Evolutionary conservation across 352 stramenopile species (phyloP).

Genomic region (Phytophthora foliorum): DNA sequence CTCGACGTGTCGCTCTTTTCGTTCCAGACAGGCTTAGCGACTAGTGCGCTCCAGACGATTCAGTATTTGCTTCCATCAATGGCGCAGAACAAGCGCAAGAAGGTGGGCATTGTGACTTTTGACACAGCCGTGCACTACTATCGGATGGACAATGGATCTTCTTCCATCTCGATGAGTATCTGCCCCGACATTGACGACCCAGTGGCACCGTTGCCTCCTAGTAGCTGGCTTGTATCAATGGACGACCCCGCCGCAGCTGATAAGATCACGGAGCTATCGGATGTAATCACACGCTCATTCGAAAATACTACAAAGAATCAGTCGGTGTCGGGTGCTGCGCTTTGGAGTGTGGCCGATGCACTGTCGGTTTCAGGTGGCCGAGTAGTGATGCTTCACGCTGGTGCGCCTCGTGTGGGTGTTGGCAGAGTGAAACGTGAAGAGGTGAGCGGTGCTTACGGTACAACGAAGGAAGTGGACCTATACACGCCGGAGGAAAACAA

Average conservation of each 20-base stretch:
- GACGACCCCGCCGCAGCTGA: slow-evolving; percentile 76
- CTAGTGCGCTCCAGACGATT: slow-evolving; percentile 77
- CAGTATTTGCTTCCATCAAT: slow-evolving; percentile 81
- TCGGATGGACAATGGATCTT: slow-evolving; percentile 69
- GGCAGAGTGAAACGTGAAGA: slow-evolving; percentile 86
- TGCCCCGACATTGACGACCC: slow-evolving; percentile 88
- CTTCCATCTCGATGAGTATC: slow-evolving; percentile 79
- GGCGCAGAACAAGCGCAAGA: slow-evolving; percentile 86
- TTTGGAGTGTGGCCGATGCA: slow-evolving; percentile 84
- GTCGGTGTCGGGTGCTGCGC: slow-evolving; percentile 74
- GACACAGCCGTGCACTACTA: slow-evolving; percentile 89
- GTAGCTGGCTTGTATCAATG: slow-evolving; percentile 88
- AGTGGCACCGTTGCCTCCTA: slow-evolving; percentile 71
- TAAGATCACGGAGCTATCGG: slow-evolving; percentile 73
- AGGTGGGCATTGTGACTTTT: slow-evolving; percentile 91
- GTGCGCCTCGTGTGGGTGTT: slow-evolving; percentile 77
- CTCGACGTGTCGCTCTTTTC: slow-evolving; percentile 90
- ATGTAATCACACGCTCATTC: slow-evolving; percentile 79
- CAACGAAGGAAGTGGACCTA: slow-evolving; percentile 87
- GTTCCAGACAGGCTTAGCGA: slow-evolving; percentile 78
- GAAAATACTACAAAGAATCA: slow-evolving; percentile 82
- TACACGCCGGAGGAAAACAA: slow-evolving; percentile 82
- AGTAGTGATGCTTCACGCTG: slow-evolving; percentile 81
- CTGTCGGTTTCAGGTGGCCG: slow-evolving; percentile 69
- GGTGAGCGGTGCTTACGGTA: slow-evolving; percentile 82